Evolutionary conservation across 1,139 yeast species (phyloP).

Genomic region (Saccharomyces hybrid): DNA sequence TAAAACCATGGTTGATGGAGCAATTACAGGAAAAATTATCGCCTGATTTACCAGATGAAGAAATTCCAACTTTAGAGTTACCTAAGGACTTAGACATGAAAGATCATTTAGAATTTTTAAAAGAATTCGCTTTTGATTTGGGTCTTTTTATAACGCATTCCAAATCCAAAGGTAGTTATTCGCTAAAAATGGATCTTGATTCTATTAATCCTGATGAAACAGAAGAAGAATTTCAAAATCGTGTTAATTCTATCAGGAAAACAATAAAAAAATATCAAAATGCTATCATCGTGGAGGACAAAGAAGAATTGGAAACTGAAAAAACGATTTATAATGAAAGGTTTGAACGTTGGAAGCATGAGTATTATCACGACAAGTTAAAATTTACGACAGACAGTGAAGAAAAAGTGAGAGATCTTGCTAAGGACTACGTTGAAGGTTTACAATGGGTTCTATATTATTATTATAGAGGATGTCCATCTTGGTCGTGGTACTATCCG

Average conservation of each 20-base stretch:
- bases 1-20: constrained; percentile 64
- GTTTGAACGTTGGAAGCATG: constrained; percentile 74
- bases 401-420: constrained; percentile 50
- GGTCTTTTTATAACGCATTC: constrained; percentile 64
- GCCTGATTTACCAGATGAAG: constrained; percentile 35
- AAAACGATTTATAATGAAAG: constrained; percentile 63
- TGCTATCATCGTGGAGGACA: constrained; percentile 58
- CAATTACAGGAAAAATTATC: constrained; percentile 33
- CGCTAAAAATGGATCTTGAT: constrained; percentile 60
- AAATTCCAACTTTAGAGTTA: constrained; percentile 44
- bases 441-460: constrained; percentile 92
- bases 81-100: constrained; percentile 36
- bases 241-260: constrained; percentile 36
- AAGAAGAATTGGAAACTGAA: constrained; percentile 54
- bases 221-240: constrained; percentile 51
- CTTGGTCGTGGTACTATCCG: constrained; percentile 91
- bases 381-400: constrained; percentile 49
- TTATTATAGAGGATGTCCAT: constrained; percentile 81
- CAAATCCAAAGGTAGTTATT: constrained; percentile 44
- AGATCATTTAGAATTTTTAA: constrained; percentile 55
- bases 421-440: constrained; percentile 88
- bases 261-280: constrained; percentile 61
- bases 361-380: constrained; percentile 73
- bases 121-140: constrained; percentile 54
- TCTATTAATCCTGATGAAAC: constrained; percentile 63